Percentiles rank a stretch among this genome's conserved stretches.
phyloP scores from a whole-genome alignment of 2,329 filamentous ascomycete species.

The Graphilbum fragrans region DNA sequence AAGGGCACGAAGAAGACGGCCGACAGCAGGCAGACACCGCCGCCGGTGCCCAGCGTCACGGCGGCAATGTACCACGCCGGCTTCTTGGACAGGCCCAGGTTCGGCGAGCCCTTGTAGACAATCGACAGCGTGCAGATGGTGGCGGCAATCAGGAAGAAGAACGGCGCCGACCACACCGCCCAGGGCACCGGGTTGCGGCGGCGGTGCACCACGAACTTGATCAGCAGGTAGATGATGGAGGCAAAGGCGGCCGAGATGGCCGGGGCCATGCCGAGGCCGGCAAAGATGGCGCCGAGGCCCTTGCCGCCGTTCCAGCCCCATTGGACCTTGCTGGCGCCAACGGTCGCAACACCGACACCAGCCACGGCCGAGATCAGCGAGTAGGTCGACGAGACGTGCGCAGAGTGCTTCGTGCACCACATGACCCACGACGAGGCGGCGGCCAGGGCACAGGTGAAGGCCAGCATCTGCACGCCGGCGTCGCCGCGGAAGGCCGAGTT shows the following conservation, averaged over 20 bases:
- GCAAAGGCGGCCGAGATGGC: slow-evolving; percentile 52
- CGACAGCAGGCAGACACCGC: slow-evolving; percentile 44
- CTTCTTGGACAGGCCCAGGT: slow-evolving; percentile 52
- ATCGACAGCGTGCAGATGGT: slow-evolving; percentile 66
- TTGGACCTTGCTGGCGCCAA: slow-evolving; percentile 46
- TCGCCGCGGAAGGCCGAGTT: no score
- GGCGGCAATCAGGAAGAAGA: slow-evolving; percentile 66
- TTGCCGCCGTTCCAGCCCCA: slow-evolving; percentile 61
- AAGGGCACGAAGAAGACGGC: slow-evolving; percentile 64
- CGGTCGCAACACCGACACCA: slow-evolving; percentile 57
- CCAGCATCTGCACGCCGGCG: no score
- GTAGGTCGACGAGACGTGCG: slow-evolving; percentile 63
- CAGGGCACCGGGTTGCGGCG: slow-evolving; percentile 60
- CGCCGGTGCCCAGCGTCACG: slow-evolving; percentile 53
- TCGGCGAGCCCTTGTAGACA: slow-evolving; percentile 71
- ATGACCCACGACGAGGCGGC: no score
- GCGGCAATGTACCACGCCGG: slow-evolving; percentile 54
- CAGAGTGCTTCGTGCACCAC: slow-evolving; percentile 59
- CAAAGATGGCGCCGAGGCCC: slow-evolving; percentile 61
- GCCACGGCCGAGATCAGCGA: slow-evolving; percentile 57
- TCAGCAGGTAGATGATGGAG: slow-evolving; percentile 58
- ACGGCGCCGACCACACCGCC: slow-evolving; percentile 61
- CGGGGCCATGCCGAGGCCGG: slow-evolving; percentile 60
- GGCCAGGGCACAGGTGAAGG: no score
- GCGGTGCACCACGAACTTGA: slow-evolving; percentile 59